Conservation (phyloP, 2,329 filamentous ascomycete genomes). For the Alternaria angustiovoidea region DNA sequence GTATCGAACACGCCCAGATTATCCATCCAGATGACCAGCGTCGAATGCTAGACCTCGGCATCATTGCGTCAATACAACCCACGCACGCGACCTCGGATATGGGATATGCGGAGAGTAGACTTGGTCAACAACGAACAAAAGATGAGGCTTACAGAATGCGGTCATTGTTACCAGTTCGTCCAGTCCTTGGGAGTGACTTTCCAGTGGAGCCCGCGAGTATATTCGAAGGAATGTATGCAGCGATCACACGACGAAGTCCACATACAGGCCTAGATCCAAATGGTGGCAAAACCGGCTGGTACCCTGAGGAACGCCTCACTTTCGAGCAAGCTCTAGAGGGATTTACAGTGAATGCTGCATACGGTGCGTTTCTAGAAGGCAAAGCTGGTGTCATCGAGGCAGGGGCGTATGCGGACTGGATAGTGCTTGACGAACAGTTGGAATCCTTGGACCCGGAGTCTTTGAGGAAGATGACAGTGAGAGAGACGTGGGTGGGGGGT, state of each 20-base stretch:
- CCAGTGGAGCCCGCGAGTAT: conserved; percentile 74
- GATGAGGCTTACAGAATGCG: conserved; percentile 72
- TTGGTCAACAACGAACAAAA: conserved; percentile 64
- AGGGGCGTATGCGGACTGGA: conserved; percentile 74
- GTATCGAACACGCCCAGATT: conserved; percentile 76
- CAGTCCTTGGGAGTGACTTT: conserved; percentile 73
- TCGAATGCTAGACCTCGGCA: conserved; percentile 65
- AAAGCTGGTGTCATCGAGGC: conserved; percentile 66
- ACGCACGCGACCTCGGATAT: conserved; percentile 77
- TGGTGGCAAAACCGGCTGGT: conserved; percentile 64
- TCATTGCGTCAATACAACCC: conserved; percentile 74
- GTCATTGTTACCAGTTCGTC: conserved; percentile 63
- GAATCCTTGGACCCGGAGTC: conserved; percentile 59
- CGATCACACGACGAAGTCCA: conserved; percentile 68
- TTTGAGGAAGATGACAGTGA: conserved; percentile 64
- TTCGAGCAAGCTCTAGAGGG: conserved; percentile 68
- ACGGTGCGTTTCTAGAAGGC: conserved; percentile 67
- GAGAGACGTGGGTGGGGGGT: conserved; percentile 74
- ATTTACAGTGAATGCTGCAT: conserved; percentile 68
- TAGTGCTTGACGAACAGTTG: conserved; percentile 70
- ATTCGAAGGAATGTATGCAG: conserved; percentile 74
- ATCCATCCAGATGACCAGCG: conserved; percentile 71
- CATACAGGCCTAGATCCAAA: conserved; percentile 54
- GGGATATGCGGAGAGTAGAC: conserved; percentile 68
- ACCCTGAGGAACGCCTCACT: conserved; percentile 66